Conservation (phyloP, 2,329 filamentous ascomycete species). For the Alternaria novae-zelandiae region DNA sequence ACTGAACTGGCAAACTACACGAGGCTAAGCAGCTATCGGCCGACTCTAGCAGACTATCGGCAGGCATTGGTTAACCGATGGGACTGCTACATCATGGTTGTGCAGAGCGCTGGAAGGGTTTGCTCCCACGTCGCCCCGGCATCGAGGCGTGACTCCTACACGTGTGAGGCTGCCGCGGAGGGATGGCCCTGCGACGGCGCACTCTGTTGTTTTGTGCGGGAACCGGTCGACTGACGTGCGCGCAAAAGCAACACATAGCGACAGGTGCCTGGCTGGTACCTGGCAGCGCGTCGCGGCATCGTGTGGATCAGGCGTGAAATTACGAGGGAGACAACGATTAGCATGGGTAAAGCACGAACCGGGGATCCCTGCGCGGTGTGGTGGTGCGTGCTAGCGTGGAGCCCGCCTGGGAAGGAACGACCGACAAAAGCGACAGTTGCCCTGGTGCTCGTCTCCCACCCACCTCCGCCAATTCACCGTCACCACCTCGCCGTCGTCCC, state of each 20-base stretch:
- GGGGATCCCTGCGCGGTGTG: slow-evolving; percentile 13
- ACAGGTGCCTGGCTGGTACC: slow-evolving; percentile 2
- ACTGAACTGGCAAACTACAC: slow-evolving; percentile 4
- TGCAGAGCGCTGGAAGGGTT: slow-evolving; percentile 4
- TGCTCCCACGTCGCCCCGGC: not conserved
- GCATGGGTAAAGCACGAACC: slow-evolving; percentile 10
- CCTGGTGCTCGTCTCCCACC: slow-evolving; percentile 25
- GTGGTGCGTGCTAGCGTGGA: slow-evolving; percentile 5
- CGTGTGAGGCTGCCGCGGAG: not conserved
- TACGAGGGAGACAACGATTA: slow-evolving; percentile 16
- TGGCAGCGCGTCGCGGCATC: slow-evolving; percentile 6
- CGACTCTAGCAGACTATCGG: slow-evolving; percentile 1
- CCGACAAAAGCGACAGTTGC: slow-evolving; percentile 30
- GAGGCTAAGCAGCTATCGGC: slow-evolving; percentile 7
- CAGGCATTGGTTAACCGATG: slow-evolving; percentile 16
- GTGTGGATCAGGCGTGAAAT: slow-evolving; percentile 17
- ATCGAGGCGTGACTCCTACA: slow-evolving; percentile 3
- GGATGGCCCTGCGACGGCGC: not conserved
- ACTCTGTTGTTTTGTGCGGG: not conserved
- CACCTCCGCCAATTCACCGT: slow-evolving; percentile 29
- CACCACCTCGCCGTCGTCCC: slow-evolving; percentile 28
- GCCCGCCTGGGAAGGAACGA: slow-evolving; percentile 20
- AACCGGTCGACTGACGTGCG: not conserved
- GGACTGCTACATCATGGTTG: slow-evolving; percentile 11
- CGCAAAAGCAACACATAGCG: not conserved